phyloP scores from a whole-genome alignment of 78 protist genomes.

The Neovahlkampfia damariscottae region DNA sequence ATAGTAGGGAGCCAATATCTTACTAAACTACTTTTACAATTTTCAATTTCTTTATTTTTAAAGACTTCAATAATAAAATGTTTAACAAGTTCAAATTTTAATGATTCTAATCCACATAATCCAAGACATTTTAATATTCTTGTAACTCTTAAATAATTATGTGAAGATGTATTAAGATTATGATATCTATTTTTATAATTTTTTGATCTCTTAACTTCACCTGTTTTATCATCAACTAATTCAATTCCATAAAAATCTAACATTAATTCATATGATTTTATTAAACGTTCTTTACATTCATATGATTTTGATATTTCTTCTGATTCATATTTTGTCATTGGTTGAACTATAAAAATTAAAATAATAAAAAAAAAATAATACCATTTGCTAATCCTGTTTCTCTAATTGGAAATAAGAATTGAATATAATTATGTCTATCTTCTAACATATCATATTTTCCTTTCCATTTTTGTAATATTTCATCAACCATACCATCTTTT shows the following conservation, averaged over 20 bases:
- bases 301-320: neutral
- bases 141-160: slow-evolving; percentile 19
- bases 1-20: slow-evolving; percentile 8
- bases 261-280: slow-evolving; percentile 9
- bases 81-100: neutral
- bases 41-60: neutral
- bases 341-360: slow-evolving; percentile 12
- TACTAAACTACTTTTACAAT: neutral
- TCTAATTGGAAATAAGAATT: slow-evolving; percentile 26
- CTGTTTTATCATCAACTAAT: neutral
- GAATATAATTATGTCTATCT: slow-evolving; percentile 10
- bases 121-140: slow-evolving; percentile 26
- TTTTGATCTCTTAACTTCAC: neutral
- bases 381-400: slow-evolving; percentile 27
- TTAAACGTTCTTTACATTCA: neutral
- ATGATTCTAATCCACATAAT: slow-evolving; percentile 13
- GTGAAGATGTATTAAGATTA: neutral
- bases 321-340: slow-evolving; percentile 2
- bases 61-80: slow-evolving; percentile 6
- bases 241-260: slow-evolving; percentile 21
- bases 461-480: slow-evolving; percentile 1
- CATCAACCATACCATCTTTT: no score
- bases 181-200: neutral
- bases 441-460: slow-evolving; percentile 16
- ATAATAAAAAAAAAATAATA: no score